These are phyloP conservation scores for Aspergillus uvarum DNA, from an alignment of 2,329 filamentous ascomycete genomes.

Conservation along the genomic window DNA sequence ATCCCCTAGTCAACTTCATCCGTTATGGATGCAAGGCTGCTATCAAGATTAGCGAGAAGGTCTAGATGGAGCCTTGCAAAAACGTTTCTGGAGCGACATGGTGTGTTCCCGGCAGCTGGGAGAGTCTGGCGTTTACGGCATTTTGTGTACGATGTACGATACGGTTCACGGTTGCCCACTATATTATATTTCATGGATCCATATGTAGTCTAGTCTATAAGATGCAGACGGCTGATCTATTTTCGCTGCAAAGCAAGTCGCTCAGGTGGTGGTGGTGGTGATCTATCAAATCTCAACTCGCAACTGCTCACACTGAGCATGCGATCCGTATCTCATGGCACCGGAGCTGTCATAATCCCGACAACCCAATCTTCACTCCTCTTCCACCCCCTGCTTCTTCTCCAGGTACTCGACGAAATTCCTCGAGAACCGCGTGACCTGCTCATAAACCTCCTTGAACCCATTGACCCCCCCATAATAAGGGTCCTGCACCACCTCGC, in stretches of 20 bases:
- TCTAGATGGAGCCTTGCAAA: slow-evolving; percentile 39
- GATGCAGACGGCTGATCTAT: background rate
- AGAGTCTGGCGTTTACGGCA: background rate
- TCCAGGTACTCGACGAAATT: slow-evolving; percentile 68
- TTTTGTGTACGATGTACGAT: slow-evolving; percentile 6
- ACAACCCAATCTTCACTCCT: slow-evolving; percentile 8
- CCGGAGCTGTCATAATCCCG: no score
- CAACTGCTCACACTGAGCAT: background rate
- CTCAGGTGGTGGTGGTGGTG: background rate
- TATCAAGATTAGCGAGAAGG: slow-evolving; percentile 73
- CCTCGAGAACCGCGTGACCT: slow-evolving; percentile 72
- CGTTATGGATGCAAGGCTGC: slow-evolving; percentile 86
- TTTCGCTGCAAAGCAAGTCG: background rate
- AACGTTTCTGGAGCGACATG: no score
- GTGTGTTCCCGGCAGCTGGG: no score
- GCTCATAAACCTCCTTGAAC: slow-evolving; percentile 83
- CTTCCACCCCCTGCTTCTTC: slow-evolving; percentile 18
- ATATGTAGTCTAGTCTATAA: background rate
- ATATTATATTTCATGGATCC: slow-evolving; percentile 12
- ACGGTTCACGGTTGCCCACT: background rate
- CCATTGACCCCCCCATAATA: slow-evolving; percentile 87
- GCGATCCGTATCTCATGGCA: background rate
- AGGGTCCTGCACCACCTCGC: slow-evolving; percentile 78
- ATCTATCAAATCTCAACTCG: slow-evolving; percentile 1
- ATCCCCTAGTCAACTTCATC: slow-evolving; percentile 82